Conservation (phyloP, 2,329 filamentous ascomycete species). For the Ophiostoma australiae region DNA sequence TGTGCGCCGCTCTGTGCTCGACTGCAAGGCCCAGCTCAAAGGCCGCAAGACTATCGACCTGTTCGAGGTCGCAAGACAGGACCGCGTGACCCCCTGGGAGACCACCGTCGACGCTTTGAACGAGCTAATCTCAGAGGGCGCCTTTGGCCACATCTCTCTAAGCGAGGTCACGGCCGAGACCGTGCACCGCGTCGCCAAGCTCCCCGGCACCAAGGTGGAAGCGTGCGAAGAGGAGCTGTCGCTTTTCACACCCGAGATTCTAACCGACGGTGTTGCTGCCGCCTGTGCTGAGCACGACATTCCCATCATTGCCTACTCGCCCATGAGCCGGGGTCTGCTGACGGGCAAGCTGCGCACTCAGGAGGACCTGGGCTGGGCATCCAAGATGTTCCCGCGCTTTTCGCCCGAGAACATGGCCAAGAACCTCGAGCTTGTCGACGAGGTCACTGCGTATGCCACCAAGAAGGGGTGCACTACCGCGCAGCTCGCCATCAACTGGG, state of each 20-base stretch:
- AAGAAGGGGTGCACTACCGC: conserved; percentile 46
- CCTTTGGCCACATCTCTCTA: conserved; percentile 40
- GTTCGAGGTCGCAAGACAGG: conserved; percentile 56
- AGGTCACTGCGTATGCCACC: conserved; percentile 43
- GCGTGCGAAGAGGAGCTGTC: conserved; percentile 53
- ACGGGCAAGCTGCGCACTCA: conserved; percentile 15
- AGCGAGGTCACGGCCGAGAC: conserved; percentile 49
- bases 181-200: conserved; percentile 44
- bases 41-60: conserved; percentile 55
- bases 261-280: conserved; percentile 48
- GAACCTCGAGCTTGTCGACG: conserved; percentile 47
- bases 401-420: conserved; percentile 47
- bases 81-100: conserved; percentile 45
- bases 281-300: conserved; percentile 50
- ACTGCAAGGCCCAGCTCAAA: conserved; percentile 47
- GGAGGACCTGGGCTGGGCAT: conserved; percentile 11
- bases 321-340: conserved; percentile 42
- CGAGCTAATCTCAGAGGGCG: conserved; percentile 49
- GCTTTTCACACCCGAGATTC: conserved; percentile 45
- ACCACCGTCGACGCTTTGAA: conserved; percentile 42
- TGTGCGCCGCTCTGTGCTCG: conserved; percentile 55
- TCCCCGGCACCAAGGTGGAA: conserved; percentile 32
- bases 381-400: conserved; percentile 41
- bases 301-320: conserved; percentile 53
- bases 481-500: conserved; percentile 54